These are phyloP conservation scores for Jaltomata sinuosa DNA, from an alignment of 257 asterid genomes.

Conservation along the genomic window DNA sequence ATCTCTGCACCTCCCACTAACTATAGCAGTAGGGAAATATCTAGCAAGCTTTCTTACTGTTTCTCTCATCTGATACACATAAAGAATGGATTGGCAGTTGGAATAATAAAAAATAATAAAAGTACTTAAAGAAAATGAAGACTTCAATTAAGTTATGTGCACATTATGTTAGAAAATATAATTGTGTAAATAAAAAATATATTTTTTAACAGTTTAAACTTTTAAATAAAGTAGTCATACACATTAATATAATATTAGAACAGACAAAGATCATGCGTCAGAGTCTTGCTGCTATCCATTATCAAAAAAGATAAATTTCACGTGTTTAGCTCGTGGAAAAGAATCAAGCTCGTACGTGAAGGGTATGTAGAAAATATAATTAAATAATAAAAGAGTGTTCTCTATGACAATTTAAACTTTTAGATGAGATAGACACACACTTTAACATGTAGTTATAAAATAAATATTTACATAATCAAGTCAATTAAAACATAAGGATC, in stretches of 20 bases:
- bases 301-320: neutral
- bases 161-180: neutral
- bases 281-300: neutral
- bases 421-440: too few species aligned
- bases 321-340: too few species aligned
- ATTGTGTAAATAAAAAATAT: neutral
- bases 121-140: neutral
- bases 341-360: too few species aligned
- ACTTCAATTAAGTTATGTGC: neutral
- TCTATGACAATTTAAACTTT: too few species aligned
- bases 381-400: too few species aligned
- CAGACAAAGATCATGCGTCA: neutral
- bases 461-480: too few species aligned
- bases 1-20: slow-evolving; percentile 79
- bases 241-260: neutral
- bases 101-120: neutral
- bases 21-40: slow-evolving; percentile 76
- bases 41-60: slow-evolving; percentile 66
- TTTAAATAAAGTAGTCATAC: neutral
- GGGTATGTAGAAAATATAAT: too few species aligned
- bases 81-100: neutral
- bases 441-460: too few species aligned
- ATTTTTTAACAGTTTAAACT: too few species aligned
- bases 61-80: slow-evolving; percentile 54
- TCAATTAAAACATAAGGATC: too few species aligned